Evolutionary conservation across 371 early-diverging fungal species (phyloP).

Genomic region (Mitosporidium daphniae): DNA sequence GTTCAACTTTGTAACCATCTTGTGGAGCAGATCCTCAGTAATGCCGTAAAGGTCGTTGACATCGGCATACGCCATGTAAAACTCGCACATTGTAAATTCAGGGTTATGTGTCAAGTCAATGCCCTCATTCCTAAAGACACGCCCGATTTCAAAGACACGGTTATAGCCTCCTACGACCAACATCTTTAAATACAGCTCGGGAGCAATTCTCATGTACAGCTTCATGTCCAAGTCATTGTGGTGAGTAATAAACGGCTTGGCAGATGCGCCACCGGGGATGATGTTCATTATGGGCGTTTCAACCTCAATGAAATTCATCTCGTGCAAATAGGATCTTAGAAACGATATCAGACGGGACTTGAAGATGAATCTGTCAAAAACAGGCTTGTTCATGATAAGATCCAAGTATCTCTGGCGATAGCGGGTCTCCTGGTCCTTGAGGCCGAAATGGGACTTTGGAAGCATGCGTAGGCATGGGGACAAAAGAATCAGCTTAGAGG

Average conservation of each 20-base stretch:
- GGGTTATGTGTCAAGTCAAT: constrained; percentile 99
- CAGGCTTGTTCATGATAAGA: constrained; percentile 82
- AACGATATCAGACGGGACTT: constrained; percentile 70
- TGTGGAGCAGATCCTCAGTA: constrained; percentile 57
- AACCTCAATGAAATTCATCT: constrained; percentile 81
- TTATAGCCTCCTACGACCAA: constrained; percentile 92
- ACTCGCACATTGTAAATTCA: constrained; percentile 95
- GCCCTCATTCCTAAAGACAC: constrained; percentile 96
- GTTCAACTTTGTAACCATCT: constrained; percentile 56
- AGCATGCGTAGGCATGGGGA: constrained; percentile 82
- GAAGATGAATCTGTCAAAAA: constrained; percentile 59
- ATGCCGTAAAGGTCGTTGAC: constrained; percentile 73
- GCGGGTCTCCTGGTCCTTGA: constrained; percentile 63
- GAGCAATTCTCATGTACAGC: constrained; percentile 91
- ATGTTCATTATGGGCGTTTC: constrained; percentile 99
- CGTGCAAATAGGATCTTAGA: constrained; percentile 64
- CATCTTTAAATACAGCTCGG: constrained; percentile 92
- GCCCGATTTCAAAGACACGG: constrained; percentile 96
- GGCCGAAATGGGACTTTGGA: constrained; percentile 75
- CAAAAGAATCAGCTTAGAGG: constrained; percentile 38
- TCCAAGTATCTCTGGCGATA: constrained; percentile 96
- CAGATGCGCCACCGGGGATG: constrained; percentile 96
- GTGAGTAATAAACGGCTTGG: constrained; percentile 95
- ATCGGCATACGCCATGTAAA: constrained; percentile 98
- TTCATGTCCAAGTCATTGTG: constrained; percentile 96